A percentile compares a stretch with the other conserved stretches of the same genome.
phyloP scores from a whole-genome alignment of 257 asterid genomes.

The Petunia axillaris region DNA sequence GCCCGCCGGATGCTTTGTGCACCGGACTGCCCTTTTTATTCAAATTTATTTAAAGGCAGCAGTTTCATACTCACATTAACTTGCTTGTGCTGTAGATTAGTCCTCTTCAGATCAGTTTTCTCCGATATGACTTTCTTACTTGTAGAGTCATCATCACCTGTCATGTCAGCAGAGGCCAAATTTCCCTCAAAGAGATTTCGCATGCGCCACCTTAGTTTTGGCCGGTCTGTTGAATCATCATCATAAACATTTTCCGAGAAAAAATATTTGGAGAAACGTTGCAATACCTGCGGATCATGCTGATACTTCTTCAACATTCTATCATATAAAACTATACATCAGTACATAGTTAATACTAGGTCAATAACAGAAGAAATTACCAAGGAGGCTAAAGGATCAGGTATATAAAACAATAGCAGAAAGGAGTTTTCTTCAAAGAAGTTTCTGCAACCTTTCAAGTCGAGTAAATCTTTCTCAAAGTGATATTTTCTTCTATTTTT shows the following conservation, averaged over 20 bases:
- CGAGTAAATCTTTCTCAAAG: background rate
- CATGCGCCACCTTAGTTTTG: slow-evolving; percentile 60
- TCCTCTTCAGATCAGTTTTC: slow-evolving; percentile 36
- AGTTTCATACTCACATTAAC: slow-evolving; percentile 45
- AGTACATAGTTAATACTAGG: background rate
- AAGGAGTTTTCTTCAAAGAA: background rate
- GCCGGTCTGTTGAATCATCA: slow-evolving; percentile 61
- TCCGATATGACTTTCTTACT: slow-evolving; percentile 33
- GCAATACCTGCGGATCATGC: slow-evolving; percentile 45
- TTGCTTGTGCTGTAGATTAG: slow-evolving; percentile 38
- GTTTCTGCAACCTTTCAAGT: background rate
- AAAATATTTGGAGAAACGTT: slow-evolving; percentile 60
- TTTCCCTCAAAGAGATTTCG: slow-evolving; percentile 52
- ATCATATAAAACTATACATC: slow-evolving; percentile 28
- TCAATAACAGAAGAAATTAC: background rate
- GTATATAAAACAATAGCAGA: background rate
- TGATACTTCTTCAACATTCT: slow-evolving; percentile 64
- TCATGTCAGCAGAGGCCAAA: slow-evolving; percentile 32
- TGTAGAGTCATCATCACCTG: slow-evolving; percentile 21
- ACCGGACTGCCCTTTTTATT: background rate
- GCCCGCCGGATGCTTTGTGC: no score
- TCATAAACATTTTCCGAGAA: slow-evolving; percentile 64
- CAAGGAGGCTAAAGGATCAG: background rate
- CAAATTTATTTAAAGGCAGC: background rate
- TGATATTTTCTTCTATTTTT: background rate